Evolutionary conservation across 495 filamentous ascomycete genomes (phyloP), one percentile per base, ranked within the genome.

Genomic region (Hypoxylon intermedium): DNA sequence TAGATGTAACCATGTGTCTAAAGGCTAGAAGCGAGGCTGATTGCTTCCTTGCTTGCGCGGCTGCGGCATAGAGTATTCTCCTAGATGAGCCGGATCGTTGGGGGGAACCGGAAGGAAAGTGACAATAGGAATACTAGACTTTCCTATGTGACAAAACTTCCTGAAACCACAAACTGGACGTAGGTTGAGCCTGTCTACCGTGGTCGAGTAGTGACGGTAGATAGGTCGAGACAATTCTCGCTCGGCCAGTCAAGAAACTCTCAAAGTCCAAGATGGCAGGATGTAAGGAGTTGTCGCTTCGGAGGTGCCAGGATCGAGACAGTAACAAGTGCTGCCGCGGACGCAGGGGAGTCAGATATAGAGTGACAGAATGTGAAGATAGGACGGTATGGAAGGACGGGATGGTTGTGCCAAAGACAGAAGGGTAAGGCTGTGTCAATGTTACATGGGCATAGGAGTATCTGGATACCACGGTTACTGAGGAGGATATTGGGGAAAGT

Each of bases 401-500:
- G 28, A 48, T 52, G 50, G 28, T n/a, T 34, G 49, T 50, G 42
- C 53, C 45, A 60, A 42, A 15, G 30, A 26, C 15, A 38, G 55
- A 42, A 50, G 44, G 54, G 46, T 31, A 67, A 66, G 65, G 69
- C 65, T 62, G 67, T 67, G 63, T 43, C 53, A 53, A 52, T 34
- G 64, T 52, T 60, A 63, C 70, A 73, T 72, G 65, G 70, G 66
- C 60, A 65, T 63, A 63, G 58, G 45, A 67, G 67, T 67, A 65
- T 68, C 60, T 65, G 63, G 67, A 70, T 56, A 70, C 63, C 60
- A 54, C 67, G 62, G 55, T 24, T 67, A 65, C 72, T 69, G 67
- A 64, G 54, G 58, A 61, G 26, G 31, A 42, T 47, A 31, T 59
- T 57, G 46, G 59, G 62, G 60, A 61, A 58, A 52, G 51, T 45